phyloP scores from a whole-genome alignment of 495 filamentous ascomycete species.

The Mycothermus thermophilus region DNA sequence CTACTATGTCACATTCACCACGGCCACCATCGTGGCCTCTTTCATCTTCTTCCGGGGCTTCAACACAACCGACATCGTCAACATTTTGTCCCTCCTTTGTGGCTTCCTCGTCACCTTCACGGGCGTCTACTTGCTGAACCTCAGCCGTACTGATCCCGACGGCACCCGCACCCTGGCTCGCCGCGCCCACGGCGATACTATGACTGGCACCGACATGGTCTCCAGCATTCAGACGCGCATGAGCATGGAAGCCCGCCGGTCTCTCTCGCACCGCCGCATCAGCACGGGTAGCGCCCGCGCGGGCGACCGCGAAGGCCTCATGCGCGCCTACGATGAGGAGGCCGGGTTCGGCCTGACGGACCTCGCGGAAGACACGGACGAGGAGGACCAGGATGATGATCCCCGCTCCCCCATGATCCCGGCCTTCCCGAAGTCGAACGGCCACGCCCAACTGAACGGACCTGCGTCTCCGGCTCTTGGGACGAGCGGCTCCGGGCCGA shows the following conservation, averaged over 20 bases:
- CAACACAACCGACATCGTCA: constrained; percentile 87
- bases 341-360: constrained; percentile 46
- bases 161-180: constrained; percentile 53
- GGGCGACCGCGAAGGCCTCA: constrained; percentile 64
- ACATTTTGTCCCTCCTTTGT: constrained; percentile 77
- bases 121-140: constrained; percentile 91
- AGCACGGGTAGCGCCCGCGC: constrained; percentile 47
- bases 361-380: constrained; percentile 57
- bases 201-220: constrained; percentile 79
- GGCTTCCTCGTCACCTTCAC: constrained; percentile 96
- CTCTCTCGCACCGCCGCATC: constrained; percentile 27
- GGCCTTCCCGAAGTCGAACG: constrained; percentile 11
- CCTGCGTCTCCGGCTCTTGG: no score
- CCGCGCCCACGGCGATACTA: constrained; percentile 52
- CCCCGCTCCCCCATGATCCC: constrained; percentile 22
- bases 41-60: constrained; percentile 97
- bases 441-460: no score
- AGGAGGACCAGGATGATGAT: constrained; percentile 20
- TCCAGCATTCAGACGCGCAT: constrained; percentile 76
- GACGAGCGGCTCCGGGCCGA: constrained; percentile 6
- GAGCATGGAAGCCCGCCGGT: constrained; percentile 77
- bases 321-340: constrained; percentile 69
- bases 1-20: constrained; percentile 99
- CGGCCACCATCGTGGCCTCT: constrained; percentile 81
- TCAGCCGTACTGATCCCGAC: constrained; percentile 80